Evolutionary conservation across 495 filamentous ascomycete species (phyloP).

Genomic region (Evansstolkia leycettana): DNA sequence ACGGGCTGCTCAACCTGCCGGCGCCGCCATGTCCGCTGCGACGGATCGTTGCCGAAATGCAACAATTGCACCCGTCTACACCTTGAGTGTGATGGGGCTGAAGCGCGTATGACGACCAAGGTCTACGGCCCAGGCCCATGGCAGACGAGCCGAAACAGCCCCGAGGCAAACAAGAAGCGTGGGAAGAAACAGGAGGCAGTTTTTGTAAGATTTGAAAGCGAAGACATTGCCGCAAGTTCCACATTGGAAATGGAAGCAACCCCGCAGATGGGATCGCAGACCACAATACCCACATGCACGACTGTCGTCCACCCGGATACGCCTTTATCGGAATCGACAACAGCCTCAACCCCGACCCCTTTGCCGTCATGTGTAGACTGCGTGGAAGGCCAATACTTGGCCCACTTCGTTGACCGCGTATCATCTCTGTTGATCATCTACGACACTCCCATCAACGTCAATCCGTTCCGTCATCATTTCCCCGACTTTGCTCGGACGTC

Average conservation of each 20-base stretch:
- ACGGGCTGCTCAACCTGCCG: constrained; percentile 30
- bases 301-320: no score
- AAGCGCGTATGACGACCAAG: constrained; percentile 32
- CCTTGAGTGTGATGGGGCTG: constrained; percentile 26
- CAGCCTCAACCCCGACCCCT: not conserved
- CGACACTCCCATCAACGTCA: constrained; percentile 22
- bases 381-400: constrained; percentile 22
- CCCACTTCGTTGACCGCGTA: constrained; percentile 26
- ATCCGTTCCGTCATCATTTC: constrained; percentile 25
- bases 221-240: no score
- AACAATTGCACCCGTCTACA: constrained; percentile 27
- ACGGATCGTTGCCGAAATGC: constrained; percentile 30
- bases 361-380: constrained; percentile 14
- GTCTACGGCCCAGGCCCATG: constrained; percentile 23
- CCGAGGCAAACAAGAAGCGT: not conserved
- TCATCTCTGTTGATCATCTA: constrained; percentile 28
- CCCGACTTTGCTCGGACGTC: constrained; percentile 25
- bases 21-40: constrained; percentile 31
- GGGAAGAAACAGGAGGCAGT: no score
- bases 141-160: constrained; percentile 7
- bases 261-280: no score
- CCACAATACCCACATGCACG: no score
- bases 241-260: no score
- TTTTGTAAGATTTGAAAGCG: no score
- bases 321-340: no score